Evolutionary conservation across 768 basidiomycete genomes (phyloP), one percentile per base, ranked within the genome.

Genomic region (Neoboletus subvelutipes): DNA sequence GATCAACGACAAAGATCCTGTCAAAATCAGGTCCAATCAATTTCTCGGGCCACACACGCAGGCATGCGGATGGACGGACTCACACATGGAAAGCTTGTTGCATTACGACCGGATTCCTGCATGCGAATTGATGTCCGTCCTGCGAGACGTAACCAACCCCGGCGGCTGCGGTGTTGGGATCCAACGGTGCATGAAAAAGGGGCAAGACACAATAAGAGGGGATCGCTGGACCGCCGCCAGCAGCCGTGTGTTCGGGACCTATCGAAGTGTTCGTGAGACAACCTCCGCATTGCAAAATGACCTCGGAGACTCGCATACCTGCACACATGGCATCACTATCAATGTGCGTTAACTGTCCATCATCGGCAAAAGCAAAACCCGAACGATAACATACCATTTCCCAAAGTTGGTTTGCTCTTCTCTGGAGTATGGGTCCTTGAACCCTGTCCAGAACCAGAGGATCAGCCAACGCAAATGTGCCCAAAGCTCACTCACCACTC

Each of bases 141-240:
- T 70, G 71, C 4, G 84, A 85, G 41, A 82, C 56, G 59, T 86
- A 80, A 5, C 83, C 78, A 3, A 69, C n/a, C 1, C 73, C 75
- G 3, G 63, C 59, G 1, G 66, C 58, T 1, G 68, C 61, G 9
- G 69, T 60, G 24, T 67, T 67, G 6, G 69, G 61, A 15, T 71
- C 64, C 52, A 65, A 61, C 0, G 73, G 71, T 0, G 73, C 67
- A 64, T 86, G 85, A 67, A 86, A 81, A 42, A 82, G 71, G 0
- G 83, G 80, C 5, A 84, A 65, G 6, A 72, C 74, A 63, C 84
- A 86, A 58, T 77, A 82, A 5, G 82, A 86, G 8, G 82, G 80
- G 55, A 77, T 74, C 0, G 77, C 76, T 7, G 77, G 68, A 20
- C 67, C 69, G 10, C 69, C 65, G 1, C 67, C 67, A 3, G 76